Conservation (phyloP, 164 flowering plant genomes). For the Vitis rupestris region DNA sequence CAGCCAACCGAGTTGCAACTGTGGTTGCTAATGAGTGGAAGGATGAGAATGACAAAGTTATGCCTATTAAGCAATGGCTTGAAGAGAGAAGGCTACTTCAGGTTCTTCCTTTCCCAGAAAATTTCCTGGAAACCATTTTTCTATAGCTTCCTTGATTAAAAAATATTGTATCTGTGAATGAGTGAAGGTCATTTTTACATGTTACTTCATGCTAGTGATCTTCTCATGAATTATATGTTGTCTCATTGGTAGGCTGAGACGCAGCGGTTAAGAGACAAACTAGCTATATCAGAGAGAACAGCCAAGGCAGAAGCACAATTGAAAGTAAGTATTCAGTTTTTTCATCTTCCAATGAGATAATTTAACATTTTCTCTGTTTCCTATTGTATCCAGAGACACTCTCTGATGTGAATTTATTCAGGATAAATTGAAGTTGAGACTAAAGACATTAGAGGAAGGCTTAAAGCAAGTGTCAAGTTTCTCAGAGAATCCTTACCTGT, state of each 20-base stretch:
- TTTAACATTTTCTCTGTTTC: not conserved
- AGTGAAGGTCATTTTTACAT: no score
- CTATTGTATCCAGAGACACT: not conserved
- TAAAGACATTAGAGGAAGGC: slow-evolving; percentile 83
- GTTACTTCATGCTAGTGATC: not conserved
- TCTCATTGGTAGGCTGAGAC: slow-evolving; percentile 62
- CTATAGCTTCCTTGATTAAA: not conserved
- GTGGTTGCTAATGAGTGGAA: slow-evolving; percentile 88
- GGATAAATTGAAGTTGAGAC: slow-evolving; percentile 81
- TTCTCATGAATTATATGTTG: not conserved
- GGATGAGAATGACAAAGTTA: slow-evolving; percentile 74
- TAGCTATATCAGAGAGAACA: slow-evolving; percentile 70
- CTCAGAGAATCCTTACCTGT: slow-evolving; percentile 26
- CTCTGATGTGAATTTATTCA: slow-evolving; percentile 22
- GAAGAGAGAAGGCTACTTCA: slow-evolving; percentile 75
- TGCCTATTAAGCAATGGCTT: slow-evolving; percentile 87
- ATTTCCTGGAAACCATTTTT: not conserved
- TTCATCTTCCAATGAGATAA: not conserved
- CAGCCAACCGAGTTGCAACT: slow-evolving; percentile 71
- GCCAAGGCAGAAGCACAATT: slow-evolving; percentile 90
- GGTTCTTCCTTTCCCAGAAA: slow-evolving; percentile 32
- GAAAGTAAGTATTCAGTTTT: slow-evolving; percentile 44
- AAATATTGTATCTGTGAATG: no score
- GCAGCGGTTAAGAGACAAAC: slow-evolving; percentile 77
- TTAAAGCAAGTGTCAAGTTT: slow-evolving; percentile 48